phyloP scores from a whole-genome alignment of 139 green algal genomes.

The Tetraselmis striata region DNA sequence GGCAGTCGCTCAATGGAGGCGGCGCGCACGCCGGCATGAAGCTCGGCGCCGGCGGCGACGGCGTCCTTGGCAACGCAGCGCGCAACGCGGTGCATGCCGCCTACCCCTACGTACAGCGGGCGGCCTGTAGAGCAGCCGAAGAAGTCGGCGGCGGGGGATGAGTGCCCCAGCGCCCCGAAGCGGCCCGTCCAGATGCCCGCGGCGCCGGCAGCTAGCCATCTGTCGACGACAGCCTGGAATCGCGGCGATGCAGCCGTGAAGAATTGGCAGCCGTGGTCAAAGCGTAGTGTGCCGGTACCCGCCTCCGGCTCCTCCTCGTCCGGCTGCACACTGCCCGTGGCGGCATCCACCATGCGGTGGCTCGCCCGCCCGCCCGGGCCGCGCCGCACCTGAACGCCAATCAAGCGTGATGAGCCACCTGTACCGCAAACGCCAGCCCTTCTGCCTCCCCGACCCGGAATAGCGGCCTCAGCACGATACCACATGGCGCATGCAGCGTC shows the following conservation, averaged over 20 bases:
- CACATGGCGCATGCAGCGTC: too few relatives aligned
- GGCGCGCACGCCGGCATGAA: neutral
- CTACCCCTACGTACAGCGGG: neutral
- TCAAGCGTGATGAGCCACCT: neutral
- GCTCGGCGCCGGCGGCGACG: neutral
- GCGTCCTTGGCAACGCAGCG: neutral
- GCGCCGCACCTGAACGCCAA: neutral
- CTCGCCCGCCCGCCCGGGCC: neutral
- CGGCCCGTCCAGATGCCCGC: neutral
- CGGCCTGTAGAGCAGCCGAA: neutral
- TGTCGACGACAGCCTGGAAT: neutral
- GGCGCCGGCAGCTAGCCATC: neutral
- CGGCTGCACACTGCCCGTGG: neutral
- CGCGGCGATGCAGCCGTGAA: neutral
- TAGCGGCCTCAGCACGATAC: too few relatives aligned
- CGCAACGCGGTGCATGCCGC: neutral
- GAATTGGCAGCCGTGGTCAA: neutral
- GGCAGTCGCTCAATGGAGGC: neutral
- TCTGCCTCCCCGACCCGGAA: too few relatives aligned
- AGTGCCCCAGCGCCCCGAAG: neutral
- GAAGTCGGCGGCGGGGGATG: neutral
- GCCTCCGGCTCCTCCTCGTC: neutral
- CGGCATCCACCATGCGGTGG: neutral
- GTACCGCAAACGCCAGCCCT: too few relatives aligned
- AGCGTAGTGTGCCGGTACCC: neutral